Evolutionary conservation across 495 filamentous ascomycete species (phyloP), one percentile per base, ranked within the genome.

Genomic region (Aspergillus coremiiformis): DNA sequence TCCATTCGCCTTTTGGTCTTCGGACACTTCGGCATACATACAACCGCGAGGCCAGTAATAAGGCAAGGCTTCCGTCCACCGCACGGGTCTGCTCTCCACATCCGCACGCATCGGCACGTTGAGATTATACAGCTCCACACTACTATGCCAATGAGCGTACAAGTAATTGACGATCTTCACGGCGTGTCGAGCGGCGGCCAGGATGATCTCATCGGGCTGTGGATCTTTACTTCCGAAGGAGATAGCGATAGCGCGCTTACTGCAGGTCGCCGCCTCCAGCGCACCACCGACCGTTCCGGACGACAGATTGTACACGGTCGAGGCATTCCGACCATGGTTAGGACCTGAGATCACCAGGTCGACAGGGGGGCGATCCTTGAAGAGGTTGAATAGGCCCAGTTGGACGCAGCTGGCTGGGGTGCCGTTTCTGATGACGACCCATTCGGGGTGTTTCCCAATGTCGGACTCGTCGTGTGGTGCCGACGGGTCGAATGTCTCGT

Each of bases 311-410:
- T 96, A 96, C 39, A 96, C 81, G 0, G 93, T 89, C 0, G 92
- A 96, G 14, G 88, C 88, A 68, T 98, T 98, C 46, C 91, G 76
- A 20, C 93, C 93, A 69, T 95, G 96, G 60, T 98, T 98, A 2
- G 93, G 93, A 5, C 93, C 93, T 6, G 79, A 85, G 22, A 98
- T 80, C 0, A 97, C 90, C 2, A 97, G 77, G 65, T 96, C 90
- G 49, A 96, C 73, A 10, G 79, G 79, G 5, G 80, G 83, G 22
- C 81, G 79, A 55, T 86, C 81, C 29, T 78, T 67, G 74, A 94
- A 96, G 73, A 89, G 89, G 70, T 86, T 87, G 70, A 84, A 83
- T n/a, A 93, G 76, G 11, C 88, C 94, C 53, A 96, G 87, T 73
- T 95, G 91, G 32, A 85, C 84, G 69, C 88, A 96, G 59, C 78